These are phyloP conservation scores for Solanum acaule DNA, from an alignment of 257 asterid genomes.

Conservation along the genomic window DNA sequence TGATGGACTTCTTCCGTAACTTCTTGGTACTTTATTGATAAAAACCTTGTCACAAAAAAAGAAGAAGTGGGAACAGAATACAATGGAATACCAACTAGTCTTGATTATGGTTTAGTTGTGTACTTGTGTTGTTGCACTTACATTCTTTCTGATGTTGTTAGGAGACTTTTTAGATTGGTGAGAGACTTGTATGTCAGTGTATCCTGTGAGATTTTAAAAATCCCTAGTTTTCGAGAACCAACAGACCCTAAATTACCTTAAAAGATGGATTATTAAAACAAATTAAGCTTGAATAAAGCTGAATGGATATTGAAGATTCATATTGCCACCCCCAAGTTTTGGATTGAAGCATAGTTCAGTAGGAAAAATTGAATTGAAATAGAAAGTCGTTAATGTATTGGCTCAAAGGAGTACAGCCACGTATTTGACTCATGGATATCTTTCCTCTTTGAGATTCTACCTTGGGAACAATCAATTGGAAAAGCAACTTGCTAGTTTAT, in stretches of 20 bases:
- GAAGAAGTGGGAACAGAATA: not conserved
- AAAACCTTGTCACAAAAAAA: not conserved
- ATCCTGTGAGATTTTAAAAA: not conserved
- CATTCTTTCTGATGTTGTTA: not conserved
- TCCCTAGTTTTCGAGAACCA: not conserved
- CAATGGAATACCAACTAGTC: not conserved
- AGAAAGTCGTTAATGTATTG: not conserved
- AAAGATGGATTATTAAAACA: not conserved
- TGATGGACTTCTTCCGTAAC: not conserved
- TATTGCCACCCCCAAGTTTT: not conserved
- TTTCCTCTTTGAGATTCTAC: not conserved
- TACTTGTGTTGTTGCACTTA: not conserved
- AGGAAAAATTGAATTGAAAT: not conserved
- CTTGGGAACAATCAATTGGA: not conserved
- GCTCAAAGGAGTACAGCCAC: not conserved
- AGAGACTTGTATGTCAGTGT: not conserved
- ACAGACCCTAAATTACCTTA: not conserved
- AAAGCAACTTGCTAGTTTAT: not conserved
- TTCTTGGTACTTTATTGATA: not conserved
- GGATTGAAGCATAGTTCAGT: not conserved
- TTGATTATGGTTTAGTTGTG: not conserved
- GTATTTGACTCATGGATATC: not conserved
- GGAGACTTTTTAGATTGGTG: not conserved
- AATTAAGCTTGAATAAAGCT: not conserved
- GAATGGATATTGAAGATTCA: not conserved